Conservation (phyloP, 2,329 filamentous ascomycete species). For the Colletotrichum lini region DNA sequence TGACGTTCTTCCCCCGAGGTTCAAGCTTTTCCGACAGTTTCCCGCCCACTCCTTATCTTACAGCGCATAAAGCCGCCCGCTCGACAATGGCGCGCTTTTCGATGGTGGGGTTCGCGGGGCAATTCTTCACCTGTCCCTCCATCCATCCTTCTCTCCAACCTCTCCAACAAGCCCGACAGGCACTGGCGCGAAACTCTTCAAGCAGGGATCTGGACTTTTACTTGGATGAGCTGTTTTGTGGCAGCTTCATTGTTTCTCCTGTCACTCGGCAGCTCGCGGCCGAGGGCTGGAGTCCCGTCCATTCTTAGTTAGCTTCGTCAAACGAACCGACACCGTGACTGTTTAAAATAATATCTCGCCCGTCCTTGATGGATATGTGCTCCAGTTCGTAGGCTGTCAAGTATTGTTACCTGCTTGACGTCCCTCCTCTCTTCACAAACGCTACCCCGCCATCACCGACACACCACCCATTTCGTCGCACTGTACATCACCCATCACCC, state of each 20-base stretch:
- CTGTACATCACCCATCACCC: neutral
- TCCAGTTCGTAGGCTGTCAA: neutral
- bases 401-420: neutral
- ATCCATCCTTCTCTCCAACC: neutral
- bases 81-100: slow-evolving; percentile 26
- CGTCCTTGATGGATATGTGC: neutral
- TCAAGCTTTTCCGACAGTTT: slow-evolving; percentile 28
- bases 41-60: slow-evolving; percentile 25
- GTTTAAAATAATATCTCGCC: slow-evolving; percentile 29
- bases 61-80: slow-evolving; percentile 16
- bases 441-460: slow-evolving; percentile 37
- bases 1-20: neutral
- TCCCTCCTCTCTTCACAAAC: neutral
- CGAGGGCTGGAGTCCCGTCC: slow-evolving; percentile 24
- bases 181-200: slow-evolving; percentile 5
- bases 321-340: slow-evolving; percentile 15
- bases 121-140: slow-evolving; percentile 28
- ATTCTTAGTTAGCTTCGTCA: slow-evolving; percentile 23
- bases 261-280: slow-evolving; percentile 31
- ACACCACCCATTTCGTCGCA: neutral
- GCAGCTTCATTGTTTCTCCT: slow-evolving; percentile 25
- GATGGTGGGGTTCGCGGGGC: slow-evolving; percentile 40
- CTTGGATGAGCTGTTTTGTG: slow-evolving; percentile 40
- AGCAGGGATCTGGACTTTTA: slow-evolving; percentile 37
- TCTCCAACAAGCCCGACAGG: slow-evolving; percentile 9